Evolutionary conservation across 2,329 filamentous ascomycete genomes (phyloP).

Genomic region (Fusarium sp.): DNA sequence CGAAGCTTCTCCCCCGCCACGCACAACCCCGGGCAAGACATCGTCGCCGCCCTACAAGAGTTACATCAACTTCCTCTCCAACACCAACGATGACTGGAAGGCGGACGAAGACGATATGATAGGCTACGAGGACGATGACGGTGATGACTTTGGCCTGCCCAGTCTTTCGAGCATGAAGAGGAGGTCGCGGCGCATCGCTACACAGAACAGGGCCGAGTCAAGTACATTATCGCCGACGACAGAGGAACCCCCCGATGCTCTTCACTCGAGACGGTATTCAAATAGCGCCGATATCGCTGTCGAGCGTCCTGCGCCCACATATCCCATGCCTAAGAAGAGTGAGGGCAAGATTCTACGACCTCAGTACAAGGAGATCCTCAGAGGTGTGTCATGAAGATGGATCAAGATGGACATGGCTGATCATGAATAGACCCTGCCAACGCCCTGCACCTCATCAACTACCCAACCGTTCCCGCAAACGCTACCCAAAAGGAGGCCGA

Average conservation of each 20-base stretch:
- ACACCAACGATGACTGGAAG: conserved; percentile 86
- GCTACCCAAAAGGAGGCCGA: conserved; percentile 87
- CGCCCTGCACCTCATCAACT: conserved; percentile 91
- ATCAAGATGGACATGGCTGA: conserved; percentile 24
- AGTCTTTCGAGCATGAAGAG: conserved; percentile 93
- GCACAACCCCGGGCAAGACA: conserved; percentile 63
- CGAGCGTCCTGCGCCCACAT: conserved; percentile 83
- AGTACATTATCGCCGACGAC: conserved; percentile 51
- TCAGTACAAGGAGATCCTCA: conserved; percentile 96
- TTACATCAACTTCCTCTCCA: conserved; percentile 85
- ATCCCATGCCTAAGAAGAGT: conserved; percentile 88
- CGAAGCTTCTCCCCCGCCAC: conserved; percentile 68
- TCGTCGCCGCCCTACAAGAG: conserved; percentile 74
- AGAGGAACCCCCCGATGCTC: conserved; percentile 53
- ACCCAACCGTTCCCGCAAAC: conserved; percentile 78
- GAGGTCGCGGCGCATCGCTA: conserved; percentile 68
- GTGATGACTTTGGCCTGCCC: conserved; percentile 94
- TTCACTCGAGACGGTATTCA: conserved; percentile 71
- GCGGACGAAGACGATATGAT: conserved; percentile 81
- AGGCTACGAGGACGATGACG: conserved; percentile 86
- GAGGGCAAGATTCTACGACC: conserved; percentile 96
- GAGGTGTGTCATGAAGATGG: conserved; percentile 59
- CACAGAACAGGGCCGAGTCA: conserved; percentile 51
- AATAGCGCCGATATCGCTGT: conserved; percentile 96
- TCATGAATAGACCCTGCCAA: conserved; percentile 79